Conservation (phyloP, 768 basidiomycete species). For the Cyclocybe aegerita region DNA sequence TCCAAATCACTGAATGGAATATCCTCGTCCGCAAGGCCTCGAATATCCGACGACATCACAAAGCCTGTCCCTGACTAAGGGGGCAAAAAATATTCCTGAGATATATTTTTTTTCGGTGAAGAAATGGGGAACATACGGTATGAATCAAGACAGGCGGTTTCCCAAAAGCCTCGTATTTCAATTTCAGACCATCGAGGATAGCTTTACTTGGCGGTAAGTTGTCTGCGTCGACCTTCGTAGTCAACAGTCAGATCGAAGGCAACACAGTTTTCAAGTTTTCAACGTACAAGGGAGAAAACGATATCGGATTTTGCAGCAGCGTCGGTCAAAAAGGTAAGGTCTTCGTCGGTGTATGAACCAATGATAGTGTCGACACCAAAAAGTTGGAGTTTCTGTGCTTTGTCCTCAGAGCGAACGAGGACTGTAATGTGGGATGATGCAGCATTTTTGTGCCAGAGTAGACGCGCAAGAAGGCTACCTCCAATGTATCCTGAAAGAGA, state of each 20-base stretch:
- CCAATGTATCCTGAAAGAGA: conserved; percentile 42
- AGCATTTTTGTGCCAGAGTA: conserved; percentile 35
- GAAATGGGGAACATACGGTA: conserved; percentile 35
- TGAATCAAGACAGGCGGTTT: conserved; percentile 44
- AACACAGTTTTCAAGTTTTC: not conserved
- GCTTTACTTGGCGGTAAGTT: conserved; percentile 32
- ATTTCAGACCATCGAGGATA: conserved; percentile 42
- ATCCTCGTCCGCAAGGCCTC: conserved; percentile 14
- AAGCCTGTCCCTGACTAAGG: conserved; percentile 24
- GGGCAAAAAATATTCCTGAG: not conserved
- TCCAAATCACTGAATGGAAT: conserved; percentile 17
- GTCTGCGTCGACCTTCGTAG: conserved; percentile 34
- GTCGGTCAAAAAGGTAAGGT: conserved; percentile 31
- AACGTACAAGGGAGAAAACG: conserved; percentile 24
- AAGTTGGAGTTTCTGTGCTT: conserved; percentile 38
- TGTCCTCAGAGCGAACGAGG: conserved; percentile 41
- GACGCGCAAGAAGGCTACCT: conserved; percentile 37
- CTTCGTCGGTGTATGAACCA: conserved; percentile 43
- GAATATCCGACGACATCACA: conserved; percentile 14
- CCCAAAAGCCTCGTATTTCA: conserved; percentile 30
- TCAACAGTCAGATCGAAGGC: not conserved
- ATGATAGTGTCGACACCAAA: conserved; percentile 34
- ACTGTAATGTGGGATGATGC: conserved; percentile 37
- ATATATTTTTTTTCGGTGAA: no score
- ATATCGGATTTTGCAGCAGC: conserved; percentile 41